Evolutionary conservation across 495 filamentous ascomycete species (phyloP).

Genomic region (Peziza echinospora): DNA sequence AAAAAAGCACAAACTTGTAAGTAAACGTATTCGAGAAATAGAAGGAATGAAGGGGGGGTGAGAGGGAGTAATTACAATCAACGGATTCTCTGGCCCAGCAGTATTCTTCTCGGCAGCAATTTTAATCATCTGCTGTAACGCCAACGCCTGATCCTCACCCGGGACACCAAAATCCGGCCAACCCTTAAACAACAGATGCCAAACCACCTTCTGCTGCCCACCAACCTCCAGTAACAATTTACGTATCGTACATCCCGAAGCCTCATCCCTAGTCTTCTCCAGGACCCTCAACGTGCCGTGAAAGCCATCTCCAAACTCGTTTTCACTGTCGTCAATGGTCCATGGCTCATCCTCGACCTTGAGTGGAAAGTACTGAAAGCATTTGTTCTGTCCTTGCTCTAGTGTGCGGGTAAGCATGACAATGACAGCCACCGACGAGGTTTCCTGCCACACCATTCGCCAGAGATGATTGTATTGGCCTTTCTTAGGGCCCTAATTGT

Average conservation of each 20-base stretch:
- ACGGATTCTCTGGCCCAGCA: constrained; percentile 40
- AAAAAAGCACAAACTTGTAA: constrained; percentile 5
- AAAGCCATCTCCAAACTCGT: constrained; percentile 44
- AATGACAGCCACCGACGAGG: constrained; percentile 55
- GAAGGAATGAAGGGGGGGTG: background rate
- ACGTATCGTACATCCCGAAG: constrained; percentile 28
- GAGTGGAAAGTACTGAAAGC: constrained; percentile 70
- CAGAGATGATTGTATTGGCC: constrained; percentile 57
- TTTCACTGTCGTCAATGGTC: constrained; percentile 33
- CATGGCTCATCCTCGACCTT: constrained; percentile 30
- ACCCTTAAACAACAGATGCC: constrained; percentile 73
- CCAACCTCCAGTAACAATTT: constrained; percentile 33
- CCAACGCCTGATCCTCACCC: constrained; percentile 51
- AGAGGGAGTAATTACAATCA: constrained; percentile 44
- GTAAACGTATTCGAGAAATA: background rate
- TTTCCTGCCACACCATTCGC: constrained; percentile 90
- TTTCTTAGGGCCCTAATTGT: constrained; percentile 56
- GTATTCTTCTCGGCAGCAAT: constrained; percentile 50
- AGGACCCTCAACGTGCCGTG: constrained; percentile 30
- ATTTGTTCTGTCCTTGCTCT: constrained; percentile 68
- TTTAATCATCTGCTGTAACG: constrained; percentile 57
- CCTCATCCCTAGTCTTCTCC: constrained; percentile 26
- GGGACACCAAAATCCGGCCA: constrained; percentile 93
- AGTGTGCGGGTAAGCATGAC: constrained; percentile 90
- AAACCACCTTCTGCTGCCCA: constrained; percentile 46